A percentile compares a stretch with the other conserved stretches of the same genome.
Evolutionary conservation across 345 rosid genomes (phyloP).

Genomic region (Eucalyptus erythrocorys): DNA sequence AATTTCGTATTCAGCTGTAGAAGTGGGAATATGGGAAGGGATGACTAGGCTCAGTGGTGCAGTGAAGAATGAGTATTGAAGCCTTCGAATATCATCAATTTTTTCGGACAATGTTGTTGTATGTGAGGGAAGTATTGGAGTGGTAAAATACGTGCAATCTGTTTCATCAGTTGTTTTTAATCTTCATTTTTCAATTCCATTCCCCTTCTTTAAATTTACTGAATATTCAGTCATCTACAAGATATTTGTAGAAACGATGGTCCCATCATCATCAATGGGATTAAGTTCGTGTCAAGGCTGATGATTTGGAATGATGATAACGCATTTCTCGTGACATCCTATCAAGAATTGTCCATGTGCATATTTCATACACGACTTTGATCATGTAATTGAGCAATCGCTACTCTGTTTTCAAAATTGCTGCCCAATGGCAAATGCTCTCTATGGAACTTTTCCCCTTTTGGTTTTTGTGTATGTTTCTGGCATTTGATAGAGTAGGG

Average conservation of each 20-base stretch:
- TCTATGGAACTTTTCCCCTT: neutral
- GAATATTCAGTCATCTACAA: neutral
- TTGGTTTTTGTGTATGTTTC: too few species aligned
- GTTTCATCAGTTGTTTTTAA: neutral
- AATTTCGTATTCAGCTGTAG: neutral
- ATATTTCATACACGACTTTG: neutral
- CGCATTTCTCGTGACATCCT: neutral
- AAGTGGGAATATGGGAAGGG: neutral
- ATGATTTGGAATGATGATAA: neutral
- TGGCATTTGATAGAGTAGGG: neutral
- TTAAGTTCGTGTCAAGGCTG: neutral
- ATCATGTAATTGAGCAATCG: neutral
- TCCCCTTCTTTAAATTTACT: neutral
- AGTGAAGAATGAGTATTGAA: neutral
- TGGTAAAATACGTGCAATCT: neutral
- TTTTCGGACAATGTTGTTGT: neutral
- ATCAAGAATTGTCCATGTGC: neutral
- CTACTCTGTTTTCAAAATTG: neutral
- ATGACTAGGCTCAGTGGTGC: neutral
- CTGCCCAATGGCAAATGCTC: accelerated
- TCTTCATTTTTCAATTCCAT: neutral
- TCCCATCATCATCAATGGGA: neutral
- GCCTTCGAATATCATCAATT: neutral
- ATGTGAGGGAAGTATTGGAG: neutral
- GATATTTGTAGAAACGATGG: neutral